These are phyloP conservation scores for Sphaceloma murrayae DNA, from an alignment of 2,329 filamentous ascomycete species.

Conservation along the genomic window DNA sequence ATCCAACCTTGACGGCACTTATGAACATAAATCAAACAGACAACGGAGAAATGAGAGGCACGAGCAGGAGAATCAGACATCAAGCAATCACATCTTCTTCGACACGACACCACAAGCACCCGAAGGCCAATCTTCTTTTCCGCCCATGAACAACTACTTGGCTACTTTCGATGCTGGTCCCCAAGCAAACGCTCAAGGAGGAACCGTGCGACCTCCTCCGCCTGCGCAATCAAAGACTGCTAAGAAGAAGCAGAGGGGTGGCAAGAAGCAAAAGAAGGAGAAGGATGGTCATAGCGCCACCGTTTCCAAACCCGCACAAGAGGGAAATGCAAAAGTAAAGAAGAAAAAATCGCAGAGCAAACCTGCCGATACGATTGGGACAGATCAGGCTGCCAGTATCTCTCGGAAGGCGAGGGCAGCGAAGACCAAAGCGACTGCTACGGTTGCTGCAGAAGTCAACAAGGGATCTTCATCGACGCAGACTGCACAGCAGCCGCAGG, in stretches of 20 bases:
- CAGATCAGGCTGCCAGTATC: neutral
- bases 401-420: slow-evolving; percentile 1
- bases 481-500: no score
- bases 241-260: neutral
- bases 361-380: neutral
- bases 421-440: neutral
- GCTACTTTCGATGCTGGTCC: neutral
- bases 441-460: slow-evolving; percentile 1
- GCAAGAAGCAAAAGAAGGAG: neutral
- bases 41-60: neutral
- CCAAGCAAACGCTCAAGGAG: neutral
- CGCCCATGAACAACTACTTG: neutral
- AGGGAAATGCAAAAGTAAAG: slow-evolving; percentile 2
- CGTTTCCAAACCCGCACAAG: neutral
- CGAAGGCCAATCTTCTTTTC: neutral
- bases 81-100: neutral
- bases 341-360: neutral
- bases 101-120: neutral
- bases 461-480: no score
- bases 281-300: neutral
- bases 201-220: neutral
- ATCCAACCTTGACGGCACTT: neutral
- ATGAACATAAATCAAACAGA: neutral
- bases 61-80: neutral
- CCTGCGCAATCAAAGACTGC: no score